phyloP scores from a whole-genome alignment of 129 eudicot genomes.

The Calendula officinalis region DNA sequence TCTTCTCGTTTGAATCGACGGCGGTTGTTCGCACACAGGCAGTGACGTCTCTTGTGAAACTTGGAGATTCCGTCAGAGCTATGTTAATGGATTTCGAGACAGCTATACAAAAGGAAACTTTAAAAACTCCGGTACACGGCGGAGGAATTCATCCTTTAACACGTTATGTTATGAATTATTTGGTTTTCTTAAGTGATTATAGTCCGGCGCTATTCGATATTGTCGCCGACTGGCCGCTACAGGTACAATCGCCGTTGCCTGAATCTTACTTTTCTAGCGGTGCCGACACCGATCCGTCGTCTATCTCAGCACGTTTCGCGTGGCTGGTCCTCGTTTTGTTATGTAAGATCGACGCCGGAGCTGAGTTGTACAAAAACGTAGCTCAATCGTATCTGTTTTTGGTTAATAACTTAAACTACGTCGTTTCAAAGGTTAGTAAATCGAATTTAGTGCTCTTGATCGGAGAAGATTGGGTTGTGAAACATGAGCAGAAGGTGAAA shows the following conservation, averaged over 20 bases:
- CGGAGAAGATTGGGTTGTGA: constrained; percentile 69
- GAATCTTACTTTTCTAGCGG: constrained; percentile 57
- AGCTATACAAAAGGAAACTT: constrained; percentile 63
- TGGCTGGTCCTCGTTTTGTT: constrained; percentile 79
- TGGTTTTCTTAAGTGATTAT: constrained; percentile 65
- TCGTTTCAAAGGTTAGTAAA: constrained; percentile 55
- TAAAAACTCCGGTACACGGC: constrained; percentile 47
- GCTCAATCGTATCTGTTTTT: constrained; percentile 72
- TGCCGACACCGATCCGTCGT: constrained; percentile 32
- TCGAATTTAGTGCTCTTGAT: constrained; percentile 50
- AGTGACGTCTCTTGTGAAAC: constrained; percentile 39
- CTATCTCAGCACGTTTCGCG: constrained; percentile 48
- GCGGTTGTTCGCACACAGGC: constrained; percentile 55
- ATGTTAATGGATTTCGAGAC: constrained; percentile 70
- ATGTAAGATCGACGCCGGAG: constrained; percentile 76
- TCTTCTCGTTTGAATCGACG: constrained; percentile 59
- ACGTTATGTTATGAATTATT: constrained; percentile 82
- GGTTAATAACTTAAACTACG: constrained; percentile 84
- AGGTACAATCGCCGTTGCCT: constrained; percentile 53
- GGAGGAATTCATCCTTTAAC: constrained; percentile 86
- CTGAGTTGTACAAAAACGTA: constrained; percentile 63
- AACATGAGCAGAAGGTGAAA: constrained; percentile 52
- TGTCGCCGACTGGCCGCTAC: constrained; percentile 54
- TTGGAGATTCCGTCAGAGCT: constrained; percentile 54
- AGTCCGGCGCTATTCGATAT: constrained; percentile 51